These are phyloP conservation scores for Syncephalastrum racemosum DNA, from an alignment of 371 early-diverging fungal species.

Conservation along the genomic window DNA sequence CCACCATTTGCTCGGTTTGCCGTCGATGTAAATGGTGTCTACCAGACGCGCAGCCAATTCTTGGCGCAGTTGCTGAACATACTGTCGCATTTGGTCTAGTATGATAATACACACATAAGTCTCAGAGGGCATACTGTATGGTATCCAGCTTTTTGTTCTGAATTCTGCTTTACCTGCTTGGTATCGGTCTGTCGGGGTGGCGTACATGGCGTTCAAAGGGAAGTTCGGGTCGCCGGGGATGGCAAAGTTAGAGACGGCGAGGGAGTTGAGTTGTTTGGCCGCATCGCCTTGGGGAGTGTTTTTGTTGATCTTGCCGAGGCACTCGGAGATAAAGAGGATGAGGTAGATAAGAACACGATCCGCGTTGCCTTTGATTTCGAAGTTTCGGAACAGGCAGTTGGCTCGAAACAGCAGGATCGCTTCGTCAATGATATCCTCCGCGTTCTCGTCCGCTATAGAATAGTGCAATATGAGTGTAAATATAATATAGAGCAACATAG, in stretches of 20 bases:
- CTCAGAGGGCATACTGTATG: not conserved
- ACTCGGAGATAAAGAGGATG: slow-evolving; percentile 90
- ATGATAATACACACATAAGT: not conserved
- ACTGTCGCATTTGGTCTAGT: slow-evolving; percentile 81
- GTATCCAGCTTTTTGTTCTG: not conserved
- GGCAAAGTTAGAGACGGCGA: slow-evolving; percentile 86
- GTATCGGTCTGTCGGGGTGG: slow-evolving; percentile 67
- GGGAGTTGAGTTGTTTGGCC: slow-evolving; percentile 70
- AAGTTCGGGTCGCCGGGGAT: slow-evolving; percentile 93
- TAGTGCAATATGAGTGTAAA: not conserved
- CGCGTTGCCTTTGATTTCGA: slow-evolving; percentile 92
- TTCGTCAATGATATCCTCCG: slow-evolving; percentile 93
- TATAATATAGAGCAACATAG: not conserved
- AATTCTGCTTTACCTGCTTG: slow-evolving; percentile 68
- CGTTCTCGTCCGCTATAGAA: slow-evolving; percentile 54
- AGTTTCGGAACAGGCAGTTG: slow-evolving; percentile 96
- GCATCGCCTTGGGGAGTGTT: slow-evolving; percentile 70
- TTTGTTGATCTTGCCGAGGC: slow-evolving; percentile 71
- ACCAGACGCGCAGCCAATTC: slow-evolving; percentile 81
- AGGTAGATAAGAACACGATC: slow-evolving; percentile 95
- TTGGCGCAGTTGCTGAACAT: slow-evolving; percentile 88
- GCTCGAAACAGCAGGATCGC: slow-evolving; percentile 91
- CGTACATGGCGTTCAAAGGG: slow-evolving; percentile 88
- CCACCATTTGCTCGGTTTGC: slow-evolving; percentile 96
- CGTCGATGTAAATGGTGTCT: slow-evolving; percentile 77